Base-by-base conservation (phyloP, 2,329 filamentous ascomycete genomes). In the Macrophomina tecta region DNA sequence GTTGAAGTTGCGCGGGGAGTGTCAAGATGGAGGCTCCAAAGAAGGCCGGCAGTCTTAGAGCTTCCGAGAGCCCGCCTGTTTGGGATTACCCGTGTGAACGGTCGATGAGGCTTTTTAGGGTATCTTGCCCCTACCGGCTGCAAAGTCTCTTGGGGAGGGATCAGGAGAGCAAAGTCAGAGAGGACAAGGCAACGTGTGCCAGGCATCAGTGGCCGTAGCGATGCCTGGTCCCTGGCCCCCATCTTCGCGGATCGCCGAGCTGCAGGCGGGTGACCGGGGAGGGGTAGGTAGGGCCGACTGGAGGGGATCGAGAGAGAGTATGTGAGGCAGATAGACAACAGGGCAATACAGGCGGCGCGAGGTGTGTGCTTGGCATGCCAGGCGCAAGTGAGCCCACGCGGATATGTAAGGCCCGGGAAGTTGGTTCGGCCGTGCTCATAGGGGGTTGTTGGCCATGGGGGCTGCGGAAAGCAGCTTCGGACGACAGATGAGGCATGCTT, bases 321-420 rank as follows among this genome's bases (percentile, higher is more conserved):
- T 23, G 23, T 36, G 9, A 53, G 48, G 23, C 30, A 55, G 52
- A 38, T 34, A 52, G 30, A 38, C 23, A 16, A 30, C 32, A 58
- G 36, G 48, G 38, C 55, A 45, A 45, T 30, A 28, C 38, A 40
- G 28, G 42, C 48, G 56, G 56, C 55, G 53, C 53, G 18, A 18
- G 38, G 30, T 56, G 53, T 8, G 40, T 48, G 56, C 38, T 45
- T 34, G 56, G 56, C 30, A 61, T 45, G 56, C 40, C 30, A 36
- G 42, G 38, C 58, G 58, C 52, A 55, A 40, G 52, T 62, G 46
- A 62, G 58, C 58, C 42, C 58, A 62, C 58, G 58, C 58, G 58
- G 58, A 62, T 62, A 62, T 49, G 58, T 62, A 62, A 62, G 58
- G 58, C 58, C 58, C 58, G 32, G 45, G 38, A 45, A 62, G 30